These are phyloP conservation scores for Boletus pseudo-olivaceus DNA, from an alignment of 768 basidiomycete species.

Conservation along the genomic window DNA sequence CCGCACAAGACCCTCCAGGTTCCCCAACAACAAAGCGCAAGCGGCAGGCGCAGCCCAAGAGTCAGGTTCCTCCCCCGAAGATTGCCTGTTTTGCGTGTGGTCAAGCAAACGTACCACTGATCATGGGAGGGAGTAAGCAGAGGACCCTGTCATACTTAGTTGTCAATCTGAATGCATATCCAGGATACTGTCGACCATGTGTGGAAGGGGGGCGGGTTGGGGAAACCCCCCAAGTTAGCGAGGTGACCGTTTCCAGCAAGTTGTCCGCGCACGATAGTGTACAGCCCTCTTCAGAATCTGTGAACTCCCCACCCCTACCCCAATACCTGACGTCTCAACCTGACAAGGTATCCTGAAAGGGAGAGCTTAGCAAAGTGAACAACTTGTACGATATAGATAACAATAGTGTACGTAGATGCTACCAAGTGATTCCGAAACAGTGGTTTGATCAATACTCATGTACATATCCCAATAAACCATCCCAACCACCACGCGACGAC, in stretches of 20 bases:
- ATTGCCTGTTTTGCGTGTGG: slow-evolving; percentile 61
- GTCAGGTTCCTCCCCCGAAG: slow-evolving; percentile 35
- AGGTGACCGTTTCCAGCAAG: slow-evolving; percentile 1
- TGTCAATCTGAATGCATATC: background rate
- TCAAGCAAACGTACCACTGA: slow-evolving; percentile 68
- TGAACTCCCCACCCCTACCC: background rate
- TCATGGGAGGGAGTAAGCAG: slow-evolving; percentile 68
- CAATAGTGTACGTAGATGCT: slow-evolving; percentile 11
- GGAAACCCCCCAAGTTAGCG: slow-evolving; percentile 25
- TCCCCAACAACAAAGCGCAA: slow-evolving; percentile 39
- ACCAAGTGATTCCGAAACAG: background rate
- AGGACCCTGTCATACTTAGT: background rate
- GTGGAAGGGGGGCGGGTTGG: slow-evolving; percentile 50
- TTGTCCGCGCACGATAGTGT: background rate
- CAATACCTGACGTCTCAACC: background rate
- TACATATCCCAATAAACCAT: slow-evolving; percentile 57
- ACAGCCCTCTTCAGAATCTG: slow-evolving; percentile 5
- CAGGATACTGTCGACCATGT: slow-evolving; percentile 70
- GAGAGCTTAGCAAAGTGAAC: background rate
- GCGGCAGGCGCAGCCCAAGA: slow-evolving; percentile 35
- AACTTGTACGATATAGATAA: slow-evolving; percentile 7
- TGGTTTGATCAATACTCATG: slow-evolving; percentile 22
- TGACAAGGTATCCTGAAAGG: background rate
- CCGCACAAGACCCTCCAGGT: slow-evolving; percentile 19
- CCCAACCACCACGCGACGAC: slow-evolving; percentile 73